Conservation (phyloP, 2,329 filamentous ascomycete genomes). For the Fusarium scirpi region DNA sequence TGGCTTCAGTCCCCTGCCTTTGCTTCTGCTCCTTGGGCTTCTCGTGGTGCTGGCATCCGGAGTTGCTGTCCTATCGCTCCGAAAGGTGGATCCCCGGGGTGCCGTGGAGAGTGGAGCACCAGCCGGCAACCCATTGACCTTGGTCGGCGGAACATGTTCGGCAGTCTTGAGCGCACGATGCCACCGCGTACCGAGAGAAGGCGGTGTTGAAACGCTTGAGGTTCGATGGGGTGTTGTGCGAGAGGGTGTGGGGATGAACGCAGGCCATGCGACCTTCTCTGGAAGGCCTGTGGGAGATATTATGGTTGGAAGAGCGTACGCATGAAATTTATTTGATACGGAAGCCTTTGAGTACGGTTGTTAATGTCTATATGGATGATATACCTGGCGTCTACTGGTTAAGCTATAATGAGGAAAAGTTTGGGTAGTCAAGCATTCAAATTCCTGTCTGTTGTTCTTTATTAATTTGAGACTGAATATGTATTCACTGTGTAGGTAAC, state of each 20-base stretch:
- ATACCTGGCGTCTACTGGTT: conserved; percentile 35
- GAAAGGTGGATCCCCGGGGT: conserved; percentile 54
- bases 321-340: conserved; percentile 14
- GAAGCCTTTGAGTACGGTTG: conserved; percentile 3
- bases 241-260: conserved; percentile 53
- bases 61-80: conserved; percentile 55
- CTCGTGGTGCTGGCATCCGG: conserved; percentile 53
- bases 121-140: conserved; percentile 61
- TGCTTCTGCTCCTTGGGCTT: conserved; percentile 57
- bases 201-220: conserved; percentile 52
- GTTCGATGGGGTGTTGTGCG: conserved; percentile 62
- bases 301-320: conserved; percentile 46
- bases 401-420: conserved; percentile 27
- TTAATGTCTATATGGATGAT: conserved; percentile 23
- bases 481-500: background rate
- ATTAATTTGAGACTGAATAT: background rate
- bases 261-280: conserved; percentile 61
- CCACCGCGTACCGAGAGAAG: conserved; percentile 53
- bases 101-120: conserved; percentile 51
- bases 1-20: conserved; percentile 57
- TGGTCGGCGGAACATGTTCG: conserved; percentile 62
- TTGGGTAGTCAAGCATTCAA: conserved; percentile 12
- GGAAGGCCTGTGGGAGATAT: conserved; percentile 49
- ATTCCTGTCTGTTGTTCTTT: background rate
- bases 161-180: conserved; percentile 65